Base-by-base conservation (phyloP, 139 green algal genomes). In the Haematococcus lacustris region DNA sequence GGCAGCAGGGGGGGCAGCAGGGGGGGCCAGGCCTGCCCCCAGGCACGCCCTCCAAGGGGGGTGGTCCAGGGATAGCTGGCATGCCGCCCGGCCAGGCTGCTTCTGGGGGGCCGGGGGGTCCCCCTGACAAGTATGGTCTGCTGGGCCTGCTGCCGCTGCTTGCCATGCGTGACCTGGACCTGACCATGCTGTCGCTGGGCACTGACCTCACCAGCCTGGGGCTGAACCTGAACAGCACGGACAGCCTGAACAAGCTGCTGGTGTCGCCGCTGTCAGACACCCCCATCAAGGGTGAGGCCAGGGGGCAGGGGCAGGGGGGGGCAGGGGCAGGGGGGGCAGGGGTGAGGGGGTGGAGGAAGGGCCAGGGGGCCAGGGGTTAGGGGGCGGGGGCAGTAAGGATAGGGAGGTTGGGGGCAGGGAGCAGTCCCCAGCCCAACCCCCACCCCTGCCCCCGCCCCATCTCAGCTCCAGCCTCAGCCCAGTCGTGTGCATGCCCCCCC, bases 201-300 rank as follows among this genome's bases (percentile, higher is more conserved):
- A 97, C 88, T 0, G 95, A 99, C 76, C 84, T 99, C 2, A 99
- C 95, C 1, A 93, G 87, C 21, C 82, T 98, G 21, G 95, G 95
- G 5, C 85, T 99, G 28, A 97, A 97, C 83, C 82, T 98, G 23
- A 97, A 97, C 85, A 88, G 82, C 4, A 57, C 35, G 1, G 66
- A 73, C 3, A 72, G 34, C 61, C 62, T 80, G n/a, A 62, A 73
- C 51, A 68, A 63, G 3, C 73, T 87, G 25, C 94, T 98, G 60
- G 83, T 90, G 35, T 93, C 87, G 13, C 91, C 92, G 17, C 93
- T 95, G 76, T 88, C 91, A 0, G 93, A 97, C 64, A 84, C 68
- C 3, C 90, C 85, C 4, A 65, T 85, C 32, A 79, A 82, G 65
- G 28, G 35, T 80, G 64, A 73, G 73, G 33, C 4, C n/a, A 37